phyloP scores from a whole-genome alignment of 768 basidiomycete species.

The Boletellus emodensis region DNA sequence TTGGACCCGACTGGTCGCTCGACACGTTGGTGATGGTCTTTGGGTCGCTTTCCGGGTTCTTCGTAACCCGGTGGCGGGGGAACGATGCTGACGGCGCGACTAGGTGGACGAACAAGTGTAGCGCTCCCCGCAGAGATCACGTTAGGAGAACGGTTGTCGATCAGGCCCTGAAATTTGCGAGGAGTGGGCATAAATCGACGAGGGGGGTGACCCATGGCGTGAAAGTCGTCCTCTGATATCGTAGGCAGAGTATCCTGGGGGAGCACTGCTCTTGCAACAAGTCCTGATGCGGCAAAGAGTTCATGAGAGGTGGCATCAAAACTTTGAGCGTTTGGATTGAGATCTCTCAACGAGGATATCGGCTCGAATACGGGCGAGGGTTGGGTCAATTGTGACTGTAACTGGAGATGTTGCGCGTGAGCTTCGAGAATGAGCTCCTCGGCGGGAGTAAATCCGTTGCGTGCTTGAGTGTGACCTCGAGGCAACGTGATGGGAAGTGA shows the following conservation, averaged over 20 bases:
- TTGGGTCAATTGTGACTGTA: slow-evolving; percentile 10
- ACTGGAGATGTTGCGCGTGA: slow-evolving; percentile 34
- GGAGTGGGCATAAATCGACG: slow-evolving; percentile 4
- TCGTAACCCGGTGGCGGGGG: slow-evolving; percentile 24
- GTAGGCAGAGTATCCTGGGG: slow-evolving; percentile 21
- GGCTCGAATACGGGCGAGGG: slow-evolving; percentile 10
- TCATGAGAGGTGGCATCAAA: slow-evolving; percentile 6
- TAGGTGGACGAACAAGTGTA: slow-evolving; percentile 21
- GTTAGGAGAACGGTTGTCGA: not conserved
- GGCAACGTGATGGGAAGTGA: slow-evolving; percentile 5
- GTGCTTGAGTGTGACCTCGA: slow-evolving; percentile 34
- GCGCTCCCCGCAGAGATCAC: not conserved
- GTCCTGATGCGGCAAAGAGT: not conserved
- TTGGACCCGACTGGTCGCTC: slow-evolving; percentile 4
- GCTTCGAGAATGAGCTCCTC: slow-evolving; percentile 66
- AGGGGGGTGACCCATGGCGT: slow-evolving; percentile 19
- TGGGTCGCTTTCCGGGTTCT: slow-evolving; percentile 15
- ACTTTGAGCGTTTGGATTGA: slow-evolving; percentile 4
- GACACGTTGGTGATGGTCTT: slow-evolving; percentile 6
- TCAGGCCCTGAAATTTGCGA: not conserved
- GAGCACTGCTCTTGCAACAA: slow-evolving; percentile 6
- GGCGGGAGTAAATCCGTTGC: slow-evolving; percentile 61
- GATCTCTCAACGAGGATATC: slow-evolving; percentile 3
- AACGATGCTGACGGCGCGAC: slow-evolving; percentile 30
- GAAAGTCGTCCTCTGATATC: slow-evolving; percentile 38